Evolutionary conservation across 495 filamentous ascomycete genomes (phyloP), one percentile per base, ranked within the genome.

Genomic region (Annulohypoxylon bovei): DNA sequence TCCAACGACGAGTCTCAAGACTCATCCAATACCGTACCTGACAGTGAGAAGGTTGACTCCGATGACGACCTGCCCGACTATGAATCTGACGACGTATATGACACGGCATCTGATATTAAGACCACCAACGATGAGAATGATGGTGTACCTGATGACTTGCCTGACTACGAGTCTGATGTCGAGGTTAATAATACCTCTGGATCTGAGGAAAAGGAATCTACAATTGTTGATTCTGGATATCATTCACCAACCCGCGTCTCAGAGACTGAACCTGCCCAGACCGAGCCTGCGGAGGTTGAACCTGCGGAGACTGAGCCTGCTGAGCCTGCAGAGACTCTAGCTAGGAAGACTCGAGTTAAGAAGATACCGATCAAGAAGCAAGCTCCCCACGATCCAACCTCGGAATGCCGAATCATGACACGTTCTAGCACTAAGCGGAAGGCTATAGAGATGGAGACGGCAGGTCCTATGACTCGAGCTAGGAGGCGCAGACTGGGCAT

Each of bases 401-500:
- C 39, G 0, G 33, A 46, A 11, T 42, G 32, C 30, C 12, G 6
- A 18, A 20, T 39, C 35, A 65, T 54, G 25, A 16, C 50, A 0
- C 35, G 30, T 23, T 50, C 47, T 60, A 16, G 53, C 3, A 18
- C 35, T 20, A 67, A 76, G 64, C 64, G 56, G 22, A 63, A 67
- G 25, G 25, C 14, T n/a, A 16, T 14, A n/a, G 44, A 61, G 32
- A 6, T 22, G 4, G 62, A 63, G 32, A 7, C 9, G 4, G 58
- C 66, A 11, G 61, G 33, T 0, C 49, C 62, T 18, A 59, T 63
- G 62, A 67, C 58, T 18, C 54, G 57, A 52, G 30, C 62, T 11
- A 42, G 22, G 42, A 65, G 35, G 49, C 54, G 25, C 32, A 56
- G 30, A 54, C 12, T 18, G 22, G 20, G 3, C 1, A 18, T 44